A percentile compares a stretch with the other conserved stretches of the same genome.
phyloP scores from a whole-genome alignment of 1,139 yeast species.

The Debaryomyces psychrophilus region DNA sequence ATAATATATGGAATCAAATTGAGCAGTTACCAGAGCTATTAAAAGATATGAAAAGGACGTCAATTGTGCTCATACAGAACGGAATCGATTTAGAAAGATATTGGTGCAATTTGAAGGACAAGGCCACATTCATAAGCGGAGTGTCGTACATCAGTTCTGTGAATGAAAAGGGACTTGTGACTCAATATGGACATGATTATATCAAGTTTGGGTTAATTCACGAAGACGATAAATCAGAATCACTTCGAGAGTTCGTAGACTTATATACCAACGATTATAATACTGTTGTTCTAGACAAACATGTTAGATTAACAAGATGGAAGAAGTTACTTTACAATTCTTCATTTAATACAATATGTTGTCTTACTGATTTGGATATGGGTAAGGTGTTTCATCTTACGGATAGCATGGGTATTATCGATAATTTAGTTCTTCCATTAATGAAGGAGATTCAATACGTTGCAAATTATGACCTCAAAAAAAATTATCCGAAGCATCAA shows the following conservation, averaged over 20 bases:
- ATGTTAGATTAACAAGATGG: conserved; percentile 29
- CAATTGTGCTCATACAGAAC: conserved; percentile 33
- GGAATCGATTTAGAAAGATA: conserved; percentile 37
- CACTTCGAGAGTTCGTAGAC: conserved; percentile 23
- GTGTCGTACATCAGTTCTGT: conserved; percentile 32
- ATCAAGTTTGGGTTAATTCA: conserved; percentile 21
- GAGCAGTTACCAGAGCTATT: conserved; percentile 15
- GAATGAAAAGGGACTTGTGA: conserved; percentile 23
- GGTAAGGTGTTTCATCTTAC: conserved; percentile 25
- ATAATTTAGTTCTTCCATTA: conserved; percentile 24
- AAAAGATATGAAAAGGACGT: conserved; percentile 21
- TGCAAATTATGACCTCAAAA: conserved; percentile 28
- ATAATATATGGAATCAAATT: conserved; percentile 29
- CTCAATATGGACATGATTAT: conserved; percentile 37
- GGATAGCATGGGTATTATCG: conserved; percentile 20
- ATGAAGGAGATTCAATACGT: conserved; percentile 29
- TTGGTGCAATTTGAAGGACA: conserved; percentile 23
- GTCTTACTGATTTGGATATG: conserved; percentile 34
- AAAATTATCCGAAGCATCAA: conserved; percentile 13
- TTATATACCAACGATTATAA: conserved; percentile 26
- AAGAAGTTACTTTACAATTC: conserved; percentile 40
- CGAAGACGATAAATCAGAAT: conserved; percentile 9
- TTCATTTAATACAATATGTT: conserved; percentile 37
- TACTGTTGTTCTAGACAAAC: conserved; percentile 21
- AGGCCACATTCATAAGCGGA: conserved; percentile 25